A percentile compares a stretch with the other conserved stretches of the same genome.
Conservation (phyloP, 2,329 filamentous ascomycete species). For the Ophiostoma ulmi region DNA sequence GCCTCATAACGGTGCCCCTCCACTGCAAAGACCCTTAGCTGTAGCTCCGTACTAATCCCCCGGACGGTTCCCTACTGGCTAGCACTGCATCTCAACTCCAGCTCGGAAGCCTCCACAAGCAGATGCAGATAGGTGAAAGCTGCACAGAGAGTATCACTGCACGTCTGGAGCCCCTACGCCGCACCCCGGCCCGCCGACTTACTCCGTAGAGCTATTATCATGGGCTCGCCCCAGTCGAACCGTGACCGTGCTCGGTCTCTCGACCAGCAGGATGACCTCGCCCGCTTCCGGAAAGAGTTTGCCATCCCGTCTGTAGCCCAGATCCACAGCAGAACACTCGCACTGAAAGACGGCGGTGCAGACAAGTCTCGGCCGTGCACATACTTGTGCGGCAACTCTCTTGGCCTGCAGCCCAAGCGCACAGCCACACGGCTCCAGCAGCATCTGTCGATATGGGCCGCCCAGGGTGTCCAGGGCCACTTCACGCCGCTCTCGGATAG, state of each 20-base stretch:
- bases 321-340: conserved; percentile 16
- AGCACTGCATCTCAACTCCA: background rate
- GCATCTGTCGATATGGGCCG: conserved; percentile 78
- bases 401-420: conserved; percentile 73
- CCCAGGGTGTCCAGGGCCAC: conserved; percentile 79
- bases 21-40: background rate
- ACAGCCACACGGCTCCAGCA: conserved; percentile 63
- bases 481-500: conserved; percentile 66
- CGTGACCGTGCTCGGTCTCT: conserved; percentile 47
- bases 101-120: background rate
- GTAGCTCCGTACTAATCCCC: background rate
- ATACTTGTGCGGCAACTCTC: conserved; percentile 86
- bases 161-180: background rate
- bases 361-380: conserved; percentile 38
- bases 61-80: background rate
- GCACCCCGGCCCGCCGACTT: background rate
- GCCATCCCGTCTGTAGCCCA: conserved; percentile 64
- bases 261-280: conserved; percentile 56
- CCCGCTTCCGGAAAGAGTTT: conserved; percentile 63
- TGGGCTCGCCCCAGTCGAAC: conserved; percentile 16
- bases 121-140: background rate
- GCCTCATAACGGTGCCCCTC: background rate
- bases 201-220: background rate
- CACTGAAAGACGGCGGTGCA: background rate
- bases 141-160: background rate